Percentiles rank a stretch among this genome's conserved stretches.
phyloP scores from a whole-genome alignment of 148 eudicot genomes.

The Rhododendron vialii region DNA sequence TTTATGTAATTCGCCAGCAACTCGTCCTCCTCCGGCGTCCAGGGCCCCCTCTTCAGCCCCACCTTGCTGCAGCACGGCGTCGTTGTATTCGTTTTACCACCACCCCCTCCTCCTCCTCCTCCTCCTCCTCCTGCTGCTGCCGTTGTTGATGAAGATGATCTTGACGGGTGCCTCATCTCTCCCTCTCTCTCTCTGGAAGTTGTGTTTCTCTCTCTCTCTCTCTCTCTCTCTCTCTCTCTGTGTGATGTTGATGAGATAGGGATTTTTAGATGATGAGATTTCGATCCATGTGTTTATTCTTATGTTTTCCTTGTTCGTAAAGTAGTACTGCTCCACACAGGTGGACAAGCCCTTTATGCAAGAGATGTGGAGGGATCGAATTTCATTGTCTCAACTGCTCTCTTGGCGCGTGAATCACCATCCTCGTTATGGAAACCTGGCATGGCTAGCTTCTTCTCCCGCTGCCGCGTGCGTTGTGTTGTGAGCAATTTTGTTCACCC shows the following conservation, averaged over 20 bases:
- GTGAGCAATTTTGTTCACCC: too few species aligned
- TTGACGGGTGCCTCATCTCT: conserved; percentile 25
- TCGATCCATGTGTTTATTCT: neutral
- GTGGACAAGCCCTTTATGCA: neutral
- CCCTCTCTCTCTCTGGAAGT: neutral
- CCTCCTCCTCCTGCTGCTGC: neutral
- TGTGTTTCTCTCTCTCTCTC: conserved; percentile 6
- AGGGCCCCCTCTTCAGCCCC: conserved; percentile 59
- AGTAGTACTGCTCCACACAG: neutral
- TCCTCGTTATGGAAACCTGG: neutral
- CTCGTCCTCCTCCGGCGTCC: conserved; percentile 66
- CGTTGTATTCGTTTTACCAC: neutral
- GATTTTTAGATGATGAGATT: neutral
- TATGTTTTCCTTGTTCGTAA: neutral
- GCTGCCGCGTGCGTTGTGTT: too few species aligned
- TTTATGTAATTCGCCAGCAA: conserved; percentile 30
- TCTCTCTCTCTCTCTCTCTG: neutral
- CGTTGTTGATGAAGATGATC: conserved; percentile 14
- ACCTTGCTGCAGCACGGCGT: conserved; percentile 39
- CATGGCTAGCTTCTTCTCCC: too few species aligned
- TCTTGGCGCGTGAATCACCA: neutral
- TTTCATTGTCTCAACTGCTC: neutral
- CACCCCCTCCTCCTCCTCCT: neutral
- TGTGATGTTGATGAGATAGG: neutral
- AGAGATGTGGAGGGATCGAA: neutral